These are phyloP conservation scores for Sungouiella blattae DNA, from an alignment of 805 yeast species.

Conservation along the genomic window DNA sequence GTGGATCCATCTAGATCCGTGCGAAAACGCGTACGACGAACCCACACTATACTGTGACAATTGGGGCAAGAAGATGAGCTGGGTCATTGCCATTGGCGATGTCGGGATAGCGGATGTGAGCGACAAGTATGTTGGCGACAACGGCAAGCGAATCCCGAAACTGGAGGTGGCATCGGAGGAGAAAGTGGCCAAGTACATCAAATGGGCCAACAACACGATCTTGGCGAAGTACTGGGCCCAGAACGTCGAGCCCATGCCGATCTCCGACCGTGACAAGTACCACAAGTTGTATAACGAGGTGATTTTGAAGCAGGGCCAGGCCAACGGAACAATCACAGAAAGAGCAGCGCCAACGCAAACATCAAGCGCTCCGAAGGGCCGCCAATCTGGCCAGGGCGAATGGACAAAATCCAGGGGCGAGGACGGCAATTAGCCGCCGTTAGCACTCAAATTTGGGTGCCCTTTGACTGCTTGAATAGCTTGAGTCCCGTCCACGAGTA, in stretches of 20 bases:
- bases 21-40: slow-evolving; percentile 82
- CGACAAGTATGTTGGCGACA: slow-evolving; percentile 55
- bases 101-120: slow-evolving; percentile 69
- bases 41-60: slow-evolving; percentile 75
- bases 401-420: slow-evolving; percentile 87
- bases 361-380: slow-evolving; percentile 32
- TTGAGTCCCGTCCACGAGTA: slow-evolving; percentile 79
- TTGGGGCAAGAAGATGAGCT: slow-evolving; percentile 95
- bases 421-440: no score
- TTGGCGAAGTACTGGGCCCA: slow-evolving; percentile 8
- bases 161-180: slow-evolving; percentile 9
- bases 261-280: slow-evolving; percentile 4
- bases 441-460: no score
- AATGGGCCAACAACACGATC: slow-evolving; percentile 7
- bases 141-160: slow-evolving; percentile 21
- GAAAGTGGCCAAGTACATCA: slow-evolving; percentile 4
- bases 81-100: slow-evolving; percentile 65
- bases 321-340: slow-evolving; percentile 17
- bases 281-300: slow-evolving; percentile 10
- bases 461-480: slow-evolving; percentile 74
- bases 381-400: slow-evolving; percentile 72
- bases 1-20: slow-evolving; percentile 89
- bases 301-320: slow-evolving; percentile 24
- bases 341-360: slow-evolving; percentile 19
- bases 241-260: slow-evolving; percentile 1